Conservation (phyloP, 176 grass and related monocot genomes). For the Metroxylon sagu region DNA sequence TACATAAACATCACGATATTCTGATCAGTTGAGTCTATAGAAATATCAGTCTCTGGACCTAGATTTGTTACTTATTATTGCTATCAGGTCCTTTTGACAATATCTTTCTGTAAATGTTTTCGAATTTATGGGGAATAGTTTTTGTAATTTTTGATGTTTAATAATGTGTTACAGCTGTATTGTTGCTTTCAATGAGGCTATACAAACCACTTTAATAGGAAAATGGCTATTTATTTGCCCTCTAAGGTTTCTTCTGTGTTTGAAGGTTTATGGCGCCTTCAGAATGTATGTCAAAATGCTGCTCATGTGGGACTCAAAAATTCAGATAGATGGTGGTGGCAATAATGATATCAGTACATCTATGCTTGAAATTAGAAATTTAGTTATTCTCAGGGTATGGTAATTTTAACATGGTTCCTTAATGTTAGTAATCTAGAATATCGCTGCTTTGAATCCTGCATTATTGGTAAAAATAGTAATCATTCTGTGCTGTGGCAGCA, state of each 20-base stretch:
- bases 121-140: too few species aligned
- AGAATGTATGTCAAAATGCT: constrained; percentile 98
- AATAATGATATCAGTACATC: constrained; percentile 79
- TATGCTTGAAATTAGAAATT: constrained; percentile 95
- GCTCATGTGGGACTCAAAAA: constrained; percentile 95
- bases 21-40: too few species aligned
- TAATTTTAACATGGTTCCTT: constrained; percentile 7
- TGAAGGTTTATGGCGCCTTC: constrained; percentile 96
- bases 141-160: too few species aligned
- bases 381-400: constrained; percentile 87
- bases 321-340: constrained; percentile 84
- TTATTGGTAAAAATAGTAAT: background rate
- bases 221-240: too few species aligned
- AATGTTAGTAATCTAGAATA: background rate
- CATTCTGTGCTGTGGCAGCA: constrained; percentile 43
- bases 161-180: too few species aligned
- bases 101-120: too few species aligned
- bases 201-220: too few species aligned
- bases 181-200: too few species aligned
- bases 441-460: background rate
- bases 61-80: too few species aligned
- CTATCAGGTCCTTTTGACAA: too few species aligned
- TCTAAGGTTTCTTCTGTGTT: constrained; percentile 19
- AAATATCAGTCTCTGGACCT: too few species aligned
- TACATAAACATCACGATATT: too few species aligned